Evolutionary conservation across 352 stramenopile species (phyloP).

Genomic region (Phytophthora citricola): DNA sequence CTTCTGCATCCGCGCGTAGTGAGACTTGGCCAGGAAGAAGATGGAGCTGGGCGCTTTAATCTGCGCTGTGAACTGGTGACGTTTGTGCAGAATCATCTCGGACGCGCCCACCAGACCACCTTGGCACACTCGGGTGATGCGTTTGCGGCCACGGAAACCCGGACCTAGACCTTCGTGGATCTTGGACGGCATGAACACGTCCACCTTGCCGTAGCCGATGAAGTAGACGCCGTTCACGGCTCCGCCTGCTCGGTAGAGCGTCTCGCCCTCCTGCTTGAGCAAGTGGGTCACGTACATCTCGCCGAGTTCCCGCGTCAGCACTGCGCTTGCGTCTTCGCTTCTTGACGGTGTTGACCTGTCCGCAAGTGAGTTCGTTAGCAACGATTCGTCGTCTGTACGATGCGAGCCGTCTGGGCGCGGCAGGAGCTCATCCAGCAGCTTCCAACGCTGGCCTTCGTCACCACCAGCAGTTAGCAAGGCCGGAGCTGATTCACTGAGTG

Average conservation of each 20-base stretch:
- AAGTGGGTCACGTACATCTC: slow-evolving; percentile 74
- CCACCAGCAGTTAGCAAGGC: slow-evolving; percentile 35
- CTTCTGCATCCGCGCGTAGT: slow-evolving; percentile 76
- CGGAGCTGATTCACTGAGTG: slow-evolving; percentile 61
- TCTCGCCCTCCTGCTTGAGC: slow-evolving; percentile 67
- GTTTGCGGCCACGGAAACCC: slow-evolving; percentile 79
- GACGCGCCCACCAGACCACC: slow-evolving; percentile 81
- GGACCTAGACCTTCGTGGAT: slow-evolving; percentile 82
- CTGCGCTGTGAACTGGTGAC: slow-evolving; percentile 84
- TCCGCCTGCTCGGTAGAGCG: slow-evolving; percentile 71
- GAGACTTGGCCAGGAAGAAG: slow-evolving; percentile 82
- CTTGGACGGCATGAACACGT: slow-evolving; percentile 86
- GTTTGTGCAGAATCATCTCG: slow-evolving; percentile 84
- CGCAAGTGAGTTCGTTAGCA: not conserved
- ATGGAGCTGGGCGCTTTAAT: slow-evolving; percentile 70
- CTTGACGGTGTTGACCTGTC: not conserved
- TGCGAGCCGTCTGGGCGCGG: slow-evolving; percentile 35
- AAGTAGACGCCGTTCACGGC: slow-evolving; percentile 80
- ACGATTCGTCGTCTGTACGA: slow-evolving; percentile 23
- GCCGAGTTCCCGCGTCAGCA: slow-evolving; percentile 69
- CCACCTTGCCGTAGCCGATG: slow-evolving; percentile 84
- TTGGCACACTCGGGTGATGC: slow-evolving; percentile 83
- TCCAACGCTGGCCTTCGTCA: slow-evolving; percentile 44
- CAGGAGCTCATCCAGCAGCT: slow-evolving; percentile 77
- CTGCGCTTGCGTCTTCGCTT: slow-evolving; percentile 9